These are phyloP conservation scores for Aspergillus melleus DNA, from an alignment of 2,329 filamentous ascomycete genomes.

Conservation along the genomic window DNA sequence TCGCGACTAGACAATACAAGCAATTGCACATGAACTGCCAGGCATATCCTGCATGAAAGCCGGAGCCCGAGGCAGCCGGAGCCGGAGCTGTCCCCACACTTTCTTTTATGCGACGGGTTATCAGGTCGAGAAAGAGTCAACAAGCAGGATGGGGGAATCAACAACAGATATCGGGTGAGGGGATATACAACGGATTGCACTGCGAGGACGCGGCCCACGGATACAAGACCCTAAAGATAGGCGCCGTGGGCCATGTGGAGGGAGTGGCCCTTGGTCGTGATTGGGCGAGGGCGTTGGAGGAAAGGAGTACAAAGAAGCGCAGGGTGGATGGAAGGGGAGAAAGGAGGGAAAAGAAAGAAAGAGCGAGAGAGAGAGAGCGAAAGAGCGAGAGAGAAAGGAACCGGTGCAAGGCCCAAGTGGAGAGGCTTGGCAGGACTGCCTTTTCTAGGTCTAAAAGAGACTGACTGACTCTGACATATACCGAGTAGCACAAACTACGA, in stretches of 20 bases:
- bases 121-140: not conserved
- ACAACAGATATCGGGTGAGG: not conserved
- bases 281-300: not conserved
- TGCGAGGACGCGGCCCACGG: not conserved
- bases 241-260: constrained; percentile 2
- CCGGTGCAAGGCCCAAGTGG: constrained; percentile 14
- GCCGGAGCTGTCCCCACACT: not conserved
- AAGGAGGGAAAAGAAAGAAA: not conserved
- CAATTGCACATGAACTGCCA: not conserved
- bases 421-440: constrained; percentile 14
- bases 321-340: not conserved
- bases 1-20: not conserved
- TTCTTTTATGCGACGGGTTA: not conserved
- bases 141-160: not conserved
- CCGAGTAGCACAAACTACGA: no score
- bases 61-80: not conserved
- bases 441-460: not conserved
- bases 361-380: not conserved
- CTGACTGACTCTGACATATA: not conserved
- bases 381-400: constrained; percentile 8
- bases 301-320: not conserved
- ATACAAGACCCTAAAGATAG: not conserved
- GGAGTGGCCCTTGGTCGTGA: not conserved
- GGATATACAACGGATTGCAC: not conserved
- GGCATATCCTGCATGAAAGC: not conserved